Base-by-base conservation (phyloP, 2,329 filamentous ascomycete genomes). In the Thielaviopsis ethacetica region DNA sequence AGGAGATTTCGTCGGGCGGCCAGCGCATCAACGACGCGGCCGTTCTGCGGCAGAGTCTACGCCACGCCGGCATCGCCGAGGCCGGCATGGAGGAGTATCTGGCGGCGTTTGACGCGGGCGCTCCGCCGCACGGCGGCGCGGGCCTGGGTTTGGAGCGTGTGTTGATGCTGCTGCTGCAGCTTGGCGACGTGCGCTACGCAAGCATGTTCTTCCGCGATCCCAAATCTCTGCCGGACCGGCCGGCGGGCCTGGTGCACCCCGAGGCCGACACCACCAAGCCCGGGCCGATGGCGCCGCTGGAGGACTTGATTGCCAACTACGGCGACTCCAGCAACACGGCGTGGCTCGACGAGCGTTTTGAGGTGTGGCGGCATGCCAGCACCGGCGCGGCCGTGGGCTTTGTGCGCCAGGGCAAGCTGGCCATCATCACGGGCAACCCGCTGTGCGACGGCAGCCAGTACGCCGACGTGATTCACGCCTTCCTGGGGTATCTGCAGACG, bases 271-370 rank as follows among this genome's bases (percentile, higher is more conserved):
- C 91, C 0, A 78, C 72, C 13, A 72, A 73, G 64, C 67, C 68
- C 59, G 76, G 73, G 55, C 38, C 21, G 27, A 74, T 86, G 58
- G 90, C 90, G 56, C 78, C 88, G 0, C 69, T 96, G 5, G 88
- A 91, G 68, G 86, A 95, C 68, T 82, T 96, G 50, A 90, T 96
- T 69, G 89, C 89, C 67, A 96, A 96, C 70, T 96, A 96, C 65
- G 91, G 91, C 62, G 91, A 96, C 70, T 89, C 91, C 1, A 90
- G 89, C 54, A 94, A 95, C 67, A 96, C 91, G 0, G 93, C 89
- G 0, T 96, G 90, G 89, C 80, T 93, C 7, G 91, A 96, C 68
- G 86, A 90, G 6, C 83, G 89, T 6, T 95, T 91, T 69, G 79
- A 88, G 67, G 83, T 95, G 60, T 96, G 89, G 88, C 84, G 91